Conservation (phyloP, 139 green algal genomes). For the Chlorella vulgaris region DNA sequence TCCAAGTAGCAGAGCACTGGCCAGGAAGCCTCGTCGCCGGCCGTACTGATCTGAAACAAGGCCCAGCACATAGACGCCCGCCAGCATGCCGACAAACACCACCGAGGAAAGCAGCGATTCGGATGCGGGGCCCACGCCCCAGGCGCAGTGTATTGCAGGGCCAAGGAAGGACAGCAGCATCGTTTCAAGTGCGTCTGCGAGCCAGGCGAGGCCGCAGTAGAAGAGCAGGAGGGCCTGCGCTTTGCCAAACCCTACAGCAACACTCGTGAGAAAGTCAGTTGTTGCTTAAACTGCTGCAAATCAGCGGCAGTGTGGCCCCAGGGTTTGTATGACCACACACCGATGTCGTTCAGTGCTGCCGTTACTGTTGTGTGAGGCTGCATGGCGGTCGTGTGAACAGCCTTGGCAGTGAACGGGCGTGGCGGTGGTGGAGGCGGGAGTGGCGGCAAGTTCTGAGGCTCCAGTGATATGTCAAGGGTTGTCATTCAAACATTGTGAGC, state of each 20-base stretch:
- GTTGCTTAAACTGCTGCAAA: too few species aligned
- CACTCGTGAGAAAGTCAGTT: background rate
- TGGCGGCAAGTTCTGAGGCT: too few species aligned
- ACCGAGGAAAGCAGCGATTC: constrained; percentile 69
- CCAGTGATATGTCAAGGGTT: too few species aligned
- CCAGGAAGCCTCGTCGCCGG: constrained; percentile 54
- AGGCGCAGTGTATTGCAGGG: constrained; percentile 68
- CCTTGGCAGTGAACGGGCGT: too few species aligned
- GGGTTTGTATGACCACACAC: too few species aligned
- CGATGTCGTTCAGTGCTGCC: background rate
- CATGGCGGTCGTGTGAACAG: too few species aligned
- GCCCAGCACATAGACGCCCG: constrained; percentile 72
- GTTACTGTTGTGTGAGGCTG: constrained; percentile 17
- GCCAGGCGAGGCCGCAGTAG: constrained; percentile 76
- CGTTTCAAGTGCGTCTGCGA: constrained; percentile 85
- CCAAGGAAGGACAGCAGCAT: constrained; percentile 87
- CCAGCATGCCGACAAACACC: constrained; percentile 78
- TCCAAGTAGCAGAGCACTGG: constrained; percentile 58
- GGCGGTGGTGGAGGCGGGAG: too few species aligned
- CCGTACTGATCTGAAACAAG: constrained; percentile 62
- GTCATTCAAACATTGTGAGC: too few species aligned
- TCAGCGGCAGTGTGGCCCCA: too few species aligned
- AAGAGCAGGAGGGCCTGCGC: constrained; percentile 70
- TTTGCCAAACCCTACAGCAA: constrained; percentile 63
- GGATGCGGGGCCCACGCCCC: constrained; percentile 52